Conservation (phyloP, 2,329 filamentous ascomycete species). For the Alternaria incomplexa region DNA sequence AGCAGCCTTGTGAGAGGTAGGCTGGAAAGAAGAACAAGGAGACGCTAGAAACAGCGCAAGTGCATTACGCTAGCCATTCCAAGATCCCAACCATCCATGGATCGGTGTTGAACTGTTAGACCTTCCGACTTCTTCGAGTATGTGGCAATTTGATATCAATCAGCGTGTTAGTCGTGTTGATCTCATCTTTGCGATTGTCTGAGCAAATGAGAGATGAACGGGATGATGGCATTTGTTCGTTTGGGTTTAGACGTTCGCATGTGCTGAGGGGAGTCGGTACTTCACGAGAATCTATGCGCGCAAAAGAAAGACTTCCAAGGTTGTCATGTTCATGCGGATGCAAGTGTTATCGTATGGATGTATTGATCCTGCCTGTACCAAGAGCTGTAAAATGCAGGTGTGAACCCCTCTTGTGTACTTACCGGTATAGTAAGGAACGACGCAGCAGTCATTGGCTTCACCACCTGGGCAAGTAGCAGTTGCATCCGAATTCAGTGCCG, state of each 20-base stretch:
- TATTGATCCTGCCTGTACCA: neutral
- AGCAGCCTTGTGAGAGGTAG: neutral
- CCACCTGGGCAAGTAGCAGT: neutral
- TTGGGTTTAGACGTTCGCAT: neutral
- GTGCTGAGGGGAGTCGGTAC: neutral
- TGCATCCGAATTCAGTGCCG: neutral
- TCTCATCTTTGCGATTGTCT: neutral
- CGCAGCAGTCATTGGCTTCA: neutral
- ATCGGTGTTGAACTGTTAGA: neutral
- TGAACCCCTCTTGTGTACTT: neutral
- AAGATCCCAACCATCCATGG: neutral
- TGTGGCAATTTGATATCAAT: neutral
- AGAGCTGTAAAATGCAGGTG: neutral
- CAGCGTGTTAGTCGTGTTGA: neutral
- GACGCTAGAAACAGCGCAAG: neutral
- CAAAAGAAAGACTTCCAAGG: neutral
- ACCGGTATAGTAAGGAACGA: neutral
- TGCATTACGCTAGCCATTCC: neutral
- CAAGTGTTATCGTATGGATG: neutral
- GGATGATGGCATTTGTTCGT: neutral
- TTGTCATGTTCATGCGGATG: neutral
- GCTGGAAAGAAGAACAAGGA: neutral
- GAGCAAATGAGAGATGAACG: neutral
- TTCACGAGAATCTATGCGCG: constrained; percentile 2
- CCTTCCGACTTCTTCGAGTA: neutral